These are phyloP conservation scores for Acacia acuminata DNA, from an alignment of 306 rosid species.

Conservation along the genomic window DNA sequence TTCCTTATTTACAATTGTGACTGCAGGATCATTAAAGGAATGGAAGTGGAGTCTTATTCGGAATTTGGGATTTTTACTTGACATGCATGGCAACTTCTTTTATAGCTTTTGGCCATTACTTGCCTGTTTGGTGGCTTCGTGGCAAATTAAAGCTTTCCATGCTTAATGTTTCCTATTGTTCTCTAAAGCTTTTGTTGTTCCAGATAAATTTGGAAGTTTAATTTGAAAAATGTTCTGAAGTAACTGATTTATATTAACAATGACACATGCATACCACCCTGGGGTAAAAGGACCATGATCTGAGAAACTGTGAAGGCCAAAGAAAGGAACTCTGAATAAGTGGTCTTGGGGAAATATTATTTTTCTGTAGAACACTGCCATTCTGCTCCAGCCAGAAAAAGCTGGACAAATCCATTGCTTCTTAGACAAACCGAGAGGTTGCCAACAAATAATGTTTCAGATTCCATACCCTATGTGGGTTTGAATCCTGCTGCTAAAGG, in stretches of 20 bases:
- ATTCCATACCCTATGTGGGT: not conserved
- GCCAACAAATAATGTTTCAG: not conserved
- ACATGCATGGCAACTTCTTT: slow-evolving; percentile 87
- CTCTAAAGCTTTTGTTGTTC: not conserved
- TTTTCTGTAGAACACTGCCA: not conserved
- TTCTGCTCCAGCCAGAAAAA: not conserved
- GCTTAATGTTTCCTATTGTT: not conserved
- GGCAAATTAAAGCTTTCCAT: slow-evolving; percentile 98
- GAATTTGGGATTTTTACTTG: slow-evolving; percentile 82
- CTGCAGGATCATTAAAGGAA: slow-evolving; percentile 87
- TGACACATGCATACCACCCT: not conserved
- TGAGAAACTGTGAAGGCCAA: not conserved
- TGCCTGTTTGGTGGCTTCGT: slow-evolving; percentile 96
- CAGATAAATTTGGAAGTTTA: not conserved
- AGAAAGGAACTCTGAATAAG: not conserved
- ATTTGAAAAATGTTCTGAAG: not conserved
- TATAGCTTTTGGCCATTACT: slow-evolving; percentile 92
- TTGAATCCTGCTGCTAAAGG: not conserved
- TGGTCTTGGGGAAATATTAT: not conserved
- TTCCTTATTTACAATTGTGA: slow-evolving; percentile 34
- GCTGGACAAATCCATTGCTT: not conserved
- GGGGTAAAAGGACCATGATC: not conserved
- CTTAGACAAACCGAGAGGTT: not conserved
- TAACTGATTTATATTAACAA: not conserved
- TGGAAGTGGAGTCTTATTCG: slow-evolving; percentile 88